Conservation (phyloP, 2,329 filamentous ascomycete genomes). For the Neopestalotiopsis sp. region DNA sequence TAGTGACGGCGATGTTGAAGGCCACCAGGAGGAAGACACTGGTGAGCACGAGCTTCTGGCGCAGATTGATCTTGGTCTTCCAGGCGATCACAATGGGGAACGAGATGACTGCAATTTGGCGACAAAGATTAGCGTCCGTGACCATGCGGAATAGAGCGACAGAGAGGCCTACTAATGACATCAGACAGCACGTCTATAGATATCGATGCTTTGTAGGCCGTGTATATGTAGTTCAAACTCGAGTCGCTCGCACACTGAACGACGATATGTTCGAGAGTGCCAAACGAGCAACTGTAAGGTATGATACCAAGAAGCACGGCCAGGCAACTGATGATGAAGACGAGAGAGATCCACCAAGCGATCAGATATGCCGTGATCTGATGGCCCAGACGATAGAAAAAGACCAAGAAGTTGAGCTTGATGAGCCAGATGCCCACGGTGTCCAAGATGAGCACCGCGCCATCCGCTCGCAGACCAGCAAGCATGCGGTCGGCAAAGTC, state of each 20-base stretch:
- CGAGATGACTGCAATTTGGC: slow-evolving; percentile 19
- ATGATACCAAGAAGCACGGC: slow-evolving; percentile 17
- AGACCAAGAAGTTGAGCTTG: slow-evolving; percentile 24
- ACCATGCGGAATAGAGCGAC: background rate
- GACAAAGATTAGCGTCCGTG: background rate
- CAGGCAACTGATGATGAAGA: slow-evolving; percentile 19
- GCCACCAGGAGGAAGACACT: slow-evolving; percentile 23
- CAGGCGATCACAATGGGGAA: slow-evolving; percentile 26
- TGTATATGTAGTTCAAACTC: slow-evolving; percentile 15
- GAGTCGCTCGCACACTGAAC: slow-evolving; percentile 6
- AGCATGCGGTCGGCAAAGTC: background rate
- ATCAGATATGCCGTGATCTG: slow-evolving; percentile 16
- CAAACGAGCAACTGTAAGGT: slow-evolving; percentile 22
- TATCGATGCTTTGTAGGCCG: slow-evolving; percentile 15
- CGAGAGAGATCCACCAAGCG: slow-evolving; percentile 23
- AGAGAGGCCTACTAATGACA: slow-evolving; percentile 19
- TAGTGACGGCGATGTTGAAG: slow-evolving; percentile 26
- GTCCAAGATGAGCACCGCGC: background rate
- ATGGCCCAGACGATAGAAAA: slow-evolving; percentile 22
- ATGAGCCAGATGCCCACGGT: slow-evolving; percentile 20
- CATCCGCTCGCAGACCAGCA: background rate
- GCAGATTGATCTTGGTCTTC: slow-evolving; percentile 20
- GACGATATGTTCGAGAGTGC: slow-evolving; percentile 14
- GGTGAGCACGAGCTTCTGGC: slow-evolving; percentile 23
- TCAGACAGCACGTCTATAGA: slow-evolving; percentile 22